Evolutionary conservation across 345 rosid genomes (phyloP), one percentile per base, ranked within the genome.

Genomic region (Arabidopsis thaliana): DNA sequence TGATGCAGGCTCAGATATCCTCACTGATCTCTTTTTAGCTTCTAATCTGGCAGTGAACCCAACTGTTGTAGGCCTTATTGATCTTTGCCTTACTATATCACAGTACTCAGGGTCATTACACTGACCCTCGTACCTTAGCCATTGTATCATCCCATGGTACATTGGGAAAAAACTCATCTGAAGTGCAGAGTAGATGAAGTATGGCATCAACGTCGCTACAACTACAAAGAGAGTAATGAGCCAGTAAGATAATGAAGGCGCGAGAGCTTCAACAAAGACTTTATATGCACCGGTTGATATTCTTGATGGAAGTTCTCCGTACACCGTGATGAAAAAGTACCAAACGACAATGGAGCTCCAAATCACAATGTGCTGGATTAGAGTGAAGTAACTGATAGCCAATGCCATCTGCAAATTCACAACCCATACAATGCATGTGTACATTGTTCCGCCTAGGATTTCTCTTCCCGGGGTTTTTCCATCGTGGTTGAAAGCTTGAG

Each of bases 91-190:
- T 70, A 94, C 92, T 83, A 88, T 83, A 1, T 87, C 87, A 51
- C 89, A 85, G 73, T 81, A 91, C 78, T 85, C 93, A 0, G 91
- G 85, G 70, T 94, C 91, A 28, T 86, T 79, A 6, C 90, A 79
- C 36, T 58, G 85, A 48, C 93, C 97, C 33, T 87, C 96, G 8
- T 72, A 79, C 73, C 95, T 79, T 52, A 94, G 83, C 98, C 96
- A 87, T 78, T 88, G 97, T 78, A 94, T 84, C 87, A 86, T 91
- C 58, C 81, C 90, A 68, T 94, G 98, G 79, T 86, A 94, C 97
- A 91, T 87, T 34, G 98, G 98, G 78, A 89, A 94, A 84, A 94
- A 91, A 30, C 88, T 74, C 87, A 83, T 89, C 71, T 89, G 91
- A 61, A 89, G 41, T 1, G 90, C 87, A 0, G 90, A 75, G 79